phyloP scores from a whole-genome alignment of 768 basidiomycete genomes.

The Rhodotorula sphaerocarpa region DNA sequence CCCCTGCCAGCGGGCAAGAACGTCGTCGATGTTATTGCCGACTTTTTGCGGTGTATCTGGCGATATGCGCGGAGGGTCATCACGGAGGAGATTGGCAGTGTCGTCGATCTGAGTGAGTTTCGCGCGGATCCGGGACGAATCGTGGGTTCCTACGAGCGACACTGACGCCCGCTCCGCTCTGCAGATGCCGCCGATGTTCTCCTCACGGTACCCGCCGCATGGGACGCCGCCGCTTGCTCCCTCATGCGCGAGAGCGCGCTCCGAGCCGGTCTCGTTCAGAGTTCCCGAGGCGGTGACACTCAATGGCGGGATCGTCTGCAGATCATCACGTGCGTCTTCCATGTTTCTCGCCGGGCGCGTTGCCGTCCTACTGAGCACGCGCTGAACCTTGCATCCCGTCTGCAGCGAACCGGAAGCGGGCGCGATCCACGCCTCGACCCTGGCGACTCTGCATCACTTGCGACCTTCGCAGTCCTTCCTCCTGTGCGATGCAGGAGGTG shows the following conservation, averaged over 20 bases:
- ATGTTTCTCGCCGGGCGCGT: background rate
- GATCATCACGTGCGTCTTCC: slow-evolving; percentile 59
- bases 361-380: background rate
- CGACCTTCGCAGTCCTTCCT: slow-evolving; percentile 76
- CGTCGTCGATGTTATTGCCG: slow-evolving; percentile 69
- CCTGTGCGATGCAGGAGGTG: slow-evolving; percentile 85
- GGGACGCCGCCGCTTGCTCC: slow-evolving; percentile 77
- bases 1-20: slow-evolving; percentile 69
- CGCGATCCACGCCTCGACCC: slow-evolving; percentile 77
- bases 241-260: slow-evolving; percentile 81
- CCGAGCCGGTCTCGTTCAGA: slow-evolving; percentile 67
- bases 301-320: slow-evolving; percentile 71
- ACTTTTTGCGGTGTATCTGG: slow-evolving; percentile 75
- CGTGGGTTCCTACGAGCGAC: too few species aligned
- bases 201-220: slow-evolving; percentile 80
- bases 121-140: too few species aligned
- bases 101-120: slow-evolving; percentile 59
- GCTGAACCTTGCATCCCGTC: background rate
- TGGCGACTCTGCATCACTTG: slow-evolving; percentile 70
- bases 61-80: slow-evolving; percentile 79
- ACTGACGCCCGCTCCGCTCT: background rate
- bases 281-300: slow-evolving; percentile 59
- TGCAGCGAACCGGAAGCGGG: slow-evolving; percentile 67
- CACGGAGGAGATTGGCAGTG: slow-evolving; percentile 73
- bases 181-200: slow-evolving; percentile 74